These are phyloP conservation scores for Fusarium sp. DNA, from an alignment of 2,329 filamentous ascomycete species.

Conservation along the genomic window DNA sequence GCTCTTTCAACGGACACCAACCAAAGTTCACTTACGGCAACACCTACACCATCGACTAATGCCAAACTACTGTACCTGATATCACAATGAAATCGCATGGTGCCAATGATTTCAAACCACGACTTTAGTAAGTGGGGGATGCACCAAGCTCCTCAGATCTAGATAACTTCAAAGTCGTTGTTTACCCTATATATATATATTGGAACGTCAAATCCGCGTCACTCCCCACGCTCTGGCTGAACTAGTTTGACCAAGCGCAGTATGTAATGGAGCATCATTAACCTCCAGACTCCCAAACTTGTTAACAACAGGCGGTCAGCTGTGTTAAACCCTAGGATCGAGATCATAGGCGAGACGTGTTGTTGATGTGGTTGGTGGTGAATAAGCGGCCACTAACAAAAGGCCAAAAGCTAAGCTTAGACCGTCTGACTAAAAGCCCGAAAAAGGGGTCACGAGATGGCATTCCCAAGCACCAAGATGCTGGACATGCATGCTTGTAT, in stretches of 20 bases:
- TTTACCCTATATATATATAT: conserved; percentile 6
- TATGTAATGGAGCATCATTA: neutral
- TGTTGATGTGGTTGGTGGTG: conserved; percentile 21
- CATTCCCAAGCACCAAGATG: conserved; percentile 16
- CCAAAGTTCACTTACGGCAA: conserved; percentile 18
- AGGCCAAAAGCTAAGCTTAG: conserved; percentile 3
- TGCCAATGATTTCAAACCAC: conserved; percentile 4
- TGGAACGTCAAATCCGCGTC: conserved; percentile 10
- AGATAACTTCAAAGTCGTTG: neutral
- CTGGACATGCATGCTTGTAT: conserved; percentile 20
- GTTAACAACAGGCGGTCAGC: conserved; percentile 26
- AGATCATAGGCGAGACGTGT: conserved; percentile 20
- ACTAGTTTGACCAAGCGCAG: neutral
- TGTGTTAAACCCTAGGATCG: conserved; percentile 7
- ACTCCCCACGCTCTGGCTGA: neutral
- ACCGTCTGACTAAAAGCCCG: conserved; percentile 21
- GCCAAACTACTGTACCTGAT: conserved; percentile 23
- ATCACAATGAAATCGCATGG: conserved; percentile 12
- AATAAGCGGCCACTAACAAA: conserved; percentile 11
- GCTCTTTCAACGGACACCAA: conserved; percentile 2
- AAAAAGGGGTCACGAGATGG: conserved; percentile 33
- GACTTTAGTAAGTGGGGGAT: conserved; percentile 3
- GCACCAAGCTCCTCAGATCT: conserved; percentile 9
- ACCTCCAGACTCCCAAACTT: neutral
- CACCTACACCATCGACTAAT: conserved; percentile 8